Evolutionary conservation across 2,329 filamentous ascomycete genomes (phyloP), one percentile per base, ranked within the genome.

Genomic region (Zopfia rhizophila): DNA sequence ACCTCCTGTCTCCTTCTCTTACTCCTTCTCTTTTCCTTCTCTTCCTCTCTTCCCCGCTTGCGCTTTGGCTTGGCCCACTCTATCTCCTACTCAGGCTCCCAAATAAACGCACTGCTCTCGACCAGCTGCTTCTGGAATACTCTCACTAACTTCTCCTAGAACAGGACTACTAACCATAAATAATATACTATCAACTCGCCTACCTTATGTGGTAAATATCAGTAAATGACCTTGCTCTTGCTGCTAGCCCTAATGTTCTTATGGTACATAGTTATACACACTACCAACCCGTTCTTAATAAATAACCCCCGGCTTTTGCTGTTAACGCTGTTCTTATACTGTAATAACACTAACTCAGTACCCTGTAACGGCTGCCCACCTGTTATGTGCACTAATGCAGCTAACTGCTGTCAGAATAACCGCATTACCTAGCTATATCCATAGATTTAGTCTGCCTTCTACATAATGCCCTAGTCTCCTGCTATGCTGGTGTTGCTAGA

Each of bases 371-470:
- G 61, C 38, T 51, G 25, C 12, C 59, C 49, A 16, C 39, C 55
- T 12, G 27, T 44, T n/a, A 58, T 45, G 21, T 61, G 42, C 23
- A 58, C 49, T 14, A 62, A 52, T 30, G 55, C 38, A 13, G 59
- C 17, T 24, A 63, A 38, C 45, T 59, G 50, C 52, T 58, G 48
- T n/a, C 45, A 33, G 16, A 55, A 61, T 32, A n/a, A n/a, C n/a
- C 7, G 10, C 8, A 7, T 12, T 16, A 42, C 17, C 10, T 38
- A n/a, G 7, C 6, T 45, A n/a, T n/a, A n/a, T n/a, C n/a, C n/a
- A n/a, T n/a, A n/a, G n/a, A n/a, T 6, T 38, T 2, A 48, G 23
- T 12, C 45, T 29, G 5, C 14, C 14, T 18, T 38, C 37, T 19
- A 57, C 48, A 41, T 54, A 61, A 18, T 35, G n/a, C 46, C 51